Conservation (phyloP, 78 protist genomes). For the Speleostelium caveatum region DNA sequence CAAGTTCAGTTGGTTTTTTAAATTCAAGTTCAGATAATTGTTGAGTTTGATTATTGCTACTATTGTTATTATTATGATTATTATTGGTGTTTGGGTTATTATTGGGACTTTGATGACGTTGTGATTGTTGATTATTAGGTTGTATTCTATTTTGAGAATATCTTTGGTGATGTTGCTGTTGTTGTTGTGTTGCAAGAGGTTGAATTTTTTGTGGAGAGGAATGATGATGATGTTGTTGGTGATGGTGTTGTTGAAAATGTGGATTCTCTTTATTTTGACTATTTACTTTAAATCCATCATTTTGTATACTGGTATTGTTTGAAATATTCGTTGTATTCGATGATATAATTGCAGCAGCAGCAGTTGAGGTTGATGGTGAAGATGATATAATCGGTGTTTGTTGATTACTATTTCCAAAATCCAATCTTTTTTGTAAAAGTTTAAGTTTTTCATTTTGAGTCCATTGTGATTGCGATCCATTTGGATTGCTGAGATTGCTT, state of each 20-base stretch:
- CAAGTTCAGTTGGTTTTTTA: no score
- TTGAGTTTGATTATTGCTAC: not conserved
- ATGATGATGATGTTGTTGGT: constrained; percentile 9
- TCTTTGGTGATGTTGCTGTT: not conserved
- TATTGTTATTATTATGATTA: not conserved
- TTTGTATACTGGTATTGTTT: not conserved
- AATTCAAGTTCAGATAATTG: no score
- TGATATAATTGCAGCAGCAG: not conserved
- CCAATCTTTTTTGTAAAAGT: constrained; percentile 63
- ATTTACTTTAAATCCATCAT: no score
- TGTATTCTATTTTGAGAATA: not conserved
- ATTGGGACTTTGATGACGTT: not conserved
- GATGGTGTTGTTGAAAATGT: not conserved
- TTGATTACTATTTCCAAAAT: not conserved
- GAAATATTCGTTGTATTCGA: not conserved
- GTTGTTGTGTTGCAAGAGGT: not conserved
- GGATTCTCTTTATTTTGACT: constrained; percentile 30
- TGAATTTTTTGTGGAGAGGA: not conserved
- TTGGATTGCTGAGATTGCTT: not conserved
- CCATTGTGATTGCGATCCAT: not conserved
- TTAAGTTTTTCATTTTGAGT: constrained; percentile 15
- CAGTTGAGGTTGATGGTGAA: not conserved
- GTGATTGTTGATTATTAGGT: not conserved
- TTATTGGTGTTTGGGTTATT: not conserved
- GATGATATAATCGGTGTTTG: not conserved